Evolutionary conservation across 352 stramenopile genomes (phyloP).

Genomic region (Phytophthora boehmeriae): DNA sequence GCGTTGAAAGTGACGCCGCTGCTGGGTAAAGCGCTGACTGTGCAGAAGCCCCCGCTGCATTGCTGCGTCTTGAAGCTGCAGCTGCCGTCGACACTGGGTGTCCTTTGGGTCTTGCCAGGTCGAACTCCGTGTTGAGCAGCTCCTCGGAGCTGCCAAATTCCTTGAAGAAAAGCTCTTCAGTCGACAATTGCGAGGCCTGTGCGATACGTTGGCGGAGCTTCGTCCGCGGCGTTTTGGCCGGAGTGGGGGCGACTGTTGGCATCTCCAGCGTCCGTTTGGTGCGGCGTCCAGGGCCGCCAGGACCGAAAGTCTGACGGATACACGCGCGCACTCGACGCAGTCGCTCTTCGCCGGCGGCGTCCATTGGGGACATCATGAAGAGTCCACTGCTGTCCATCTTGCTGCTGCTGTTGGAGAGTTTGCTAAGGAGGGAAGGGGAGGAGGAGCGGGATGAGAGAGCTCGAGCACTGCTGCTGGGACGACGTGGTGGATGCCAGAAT

Average conservation of each 20-base stretch:
- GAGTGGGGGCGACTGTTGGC: constrained; percentile 8
- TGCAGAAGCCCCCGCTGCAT: background rate
- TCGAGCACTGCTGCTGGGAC: background rate
- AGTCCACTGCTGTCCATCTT: constrained; percentile 29
- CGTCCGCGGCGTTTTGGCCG: constrained; percentile 33
- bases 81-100: background rate
- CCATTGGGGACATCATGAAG: constrained; percentile 60
- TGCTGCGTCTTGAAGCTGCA: constrained; percentile 13
- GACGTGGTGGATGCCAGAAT: constrained; percentile 16
- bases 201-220: constrained; percentile 60
- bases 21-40: background rate
- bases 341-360: constrained; percentile 39
- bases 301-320: constrained; percentile 50
- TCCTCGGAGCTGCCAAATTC: constrained; percentile 63
- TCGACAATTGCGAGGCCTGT: constrained; percentile 43
- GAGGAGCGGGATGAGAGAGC: background rate
- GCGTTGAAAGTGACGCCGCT: constrained; percentile 1
- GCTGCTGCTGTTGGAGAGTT: background rate
- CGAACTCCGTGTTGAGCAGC: constrained; percentile 46
- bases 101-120: constrained; percentile 35
- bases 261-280: constrained; percentile 32
- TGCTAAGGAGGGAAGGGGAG: background rate
- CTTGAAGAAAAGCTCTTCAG: constrained; percentile 72
- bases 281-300: constrained; percentile 19
- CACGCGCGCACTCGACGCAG: constrained; percentile 47